Evolutionary conservation across 768 basidiomycete genomes (phyloP), one percentile per base, ranked within the genome.

Genomic region (button mushroom (Agaricus bisporus)): DNA sequence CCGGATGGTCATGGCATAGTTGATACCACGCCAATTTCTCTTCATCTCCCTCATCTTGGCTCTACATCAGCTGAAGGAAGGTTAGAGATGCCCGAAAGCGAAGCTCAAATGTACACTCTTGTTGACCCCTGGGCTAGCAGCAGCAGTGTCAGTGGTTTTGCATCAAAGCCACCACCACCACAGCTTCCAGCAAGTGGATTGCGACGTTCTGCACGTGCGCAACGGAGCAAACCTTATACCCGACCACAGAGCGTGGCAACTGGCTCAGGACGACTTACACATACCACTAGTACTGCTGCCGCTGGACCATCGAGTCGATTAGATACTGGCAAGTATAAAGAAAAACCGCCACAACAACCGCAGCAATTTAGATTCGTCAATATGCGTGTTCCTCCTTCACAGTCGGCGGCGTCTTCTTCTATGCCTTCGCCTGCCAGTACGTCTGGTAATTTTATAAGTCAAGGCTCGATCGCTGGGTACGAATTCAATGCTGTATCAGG

Each of bases 231-330:
- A 2, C 69, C 68, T n/a, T 68, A 68, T 49, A 56, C 56, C 25
- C 59, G 66, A 22, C 60, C 66, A 12, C 60, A 55, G 46, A 66
- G 59, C 56, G 26, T 48, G 49, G 15, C 49, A 46, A 22, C 20
- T 32, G 8, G 7, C 32, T 32, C 32, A 32, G 11, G 32, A 32
- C 32, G 11, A 32, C 22, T 22, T 20, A 5, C 41, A n/a, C 20
- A n/a, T 43, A 48, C 49, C 25, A n/a, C 46, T 48, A 32, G 18
- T 37, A 10, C 46, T 54, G 52, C 52, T 47, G 45, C 52, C 5
- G 52, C 52, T 47, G 52, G 45, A 54, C 32, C 32, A 32, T 41
- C 49, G 39, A 50, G 49, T 42, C 39, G 41, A 32, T 32, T 32
- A 6, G 32, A 32, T 32, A 32, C 32, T 32, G 32, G 32, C 32